A percentile compares a stretch with the other conserved stretches of the same genome.
These are phyloP conservation scores for Hypoxylon perforatum DNA, from an alignment of 495 filamentous ascomycete genomes.

Conservation along the genomic window DNA sequence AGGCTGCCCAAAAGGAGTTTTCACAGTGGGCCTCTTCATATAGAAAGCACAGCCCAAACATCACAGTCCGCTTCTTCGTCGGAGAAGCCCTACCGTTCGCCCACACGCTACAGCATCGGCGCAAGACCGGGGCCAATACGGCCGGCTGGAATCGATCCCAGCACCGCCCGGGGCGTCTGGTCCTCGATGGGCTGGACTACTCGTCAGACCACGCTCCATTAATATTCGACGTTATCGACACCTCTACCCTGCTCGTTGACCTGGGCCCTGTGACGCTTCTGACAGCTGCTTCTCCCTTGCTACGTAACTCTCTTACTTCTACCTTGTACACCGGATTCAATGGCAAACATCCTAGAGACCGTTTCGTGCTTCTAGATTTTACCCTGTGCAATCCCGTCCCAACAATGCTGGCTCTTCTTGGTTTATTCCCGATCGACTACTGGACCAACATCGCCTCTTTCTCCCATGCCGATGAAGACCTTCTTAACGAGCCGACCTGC, in stretches of 20 bases:
- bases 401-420: slow-evolving; percentile 59
- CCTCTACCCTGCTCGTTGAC: slow-evolving; percentile 64
- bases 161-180: slow-evolving; percentile 41
- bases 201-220: slow-evolving; percentile 47
- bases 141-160: slow-evolving; percentile 47
- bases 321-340: slow-evolving; percentile 60
- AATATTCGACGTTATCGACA: slow-evolving; percentile 69
- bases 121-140: slow-evolving; percentile 23
- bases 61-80: slow-evolving; percentile 55
- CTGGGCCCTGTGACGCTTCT: slow-evolving; percentile 62
- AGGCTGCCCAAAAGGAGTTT: not conserved
- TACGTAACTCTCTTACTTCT: slow-evolving; percentile 52
- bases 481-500: slow-evolving; percentile 15
- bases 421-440: slow-evolving; percentile 59
- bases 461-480: slow-evolving; percentile 45
- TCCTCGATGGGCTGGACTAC: slow-evolving; percentile 57
- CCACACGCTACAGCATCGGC: slow-evolving; percentile 54
- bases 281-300: slow-evolving; percentile 57
- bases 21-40: not conserved
- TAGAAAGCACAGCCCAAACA: slow-evolving; percentile 22
- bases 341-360: slow-evolving; percentile 21
- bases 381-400: slow-evolving; percentile 58
- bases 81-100: slow-evolving; percentile 60
- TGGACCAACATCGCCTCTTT: slow-evolving; percentile 59
- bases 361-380: slow-evolving; percentile 38